These are phyloP conservation scores for Trifolium pratense DNA, from an alignment of 306 rosid species.

Conservation along the genomic window DNA sequence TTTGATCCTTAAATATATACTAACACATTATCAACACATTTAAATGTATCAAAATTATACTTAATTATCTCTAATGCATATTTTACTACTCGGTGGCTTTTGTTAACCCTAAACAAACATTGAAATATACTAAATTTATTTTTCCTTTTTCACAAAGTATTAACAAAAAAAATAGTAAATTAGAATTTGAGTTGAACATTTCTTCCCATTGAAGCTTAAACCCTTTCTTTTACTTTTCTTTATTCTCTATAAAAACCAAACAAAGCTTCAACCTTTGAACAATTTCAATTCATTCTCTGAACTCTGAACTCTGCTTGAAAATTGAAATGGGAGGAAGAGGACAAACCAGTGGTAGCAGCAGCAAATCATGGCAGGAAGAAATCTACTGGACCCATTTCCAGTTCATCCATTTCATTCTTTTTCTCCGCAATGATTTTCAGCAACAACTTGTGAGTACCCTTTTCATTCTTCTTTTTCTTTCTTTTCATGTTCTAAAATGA, in stretches of 20 bases:
- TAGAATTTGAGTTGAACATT: too few species aligned
- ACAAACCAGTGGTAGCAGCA: not conserved
- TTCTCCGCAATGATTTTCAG: conserved; percentile 37
- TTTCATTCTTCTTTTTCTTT: not conserved
- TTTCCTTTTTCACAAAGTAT: too few species aligned
- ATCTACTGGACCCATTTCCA: conserved; percentile 72
- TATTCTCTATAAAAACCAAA: not conserved
- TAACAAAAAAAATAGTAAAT: too few species aligned
- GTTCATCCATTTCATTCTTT: conserved; percentile 50
- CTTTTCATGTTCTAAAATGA: not conserved
- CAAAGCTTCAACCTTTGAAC: conserved; percentile 11
- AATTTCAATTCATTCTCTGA: not conserved
- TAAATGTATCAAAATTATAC: too few species aligned
- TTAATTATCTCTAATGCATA: too few species aligned
- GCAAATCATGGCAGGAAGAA: conserved; percentile 58
- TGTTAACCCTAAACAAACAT: too few species aligned
- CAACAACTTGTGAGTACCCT: not conserved
- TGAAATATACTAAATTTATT: too few species aligned
- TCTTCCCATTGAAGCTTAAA: too few species aligned
- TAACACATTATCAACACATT: too few species aligned
- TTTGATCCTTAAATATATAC: too few species aligned
- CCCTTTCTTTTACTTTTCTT: not conserved
- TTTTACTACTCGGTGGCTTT: too few species aligned
- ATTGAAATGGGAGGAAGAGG: not conserved
- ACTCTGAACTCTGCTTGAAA: not conserved